A percentile compares a stretch with the other conserved stretches of the same genome.
phyloP scores from a whole-genome alignment of 2,329 filamentous ascomycete species.

The Claviceps sp. region DNA sequence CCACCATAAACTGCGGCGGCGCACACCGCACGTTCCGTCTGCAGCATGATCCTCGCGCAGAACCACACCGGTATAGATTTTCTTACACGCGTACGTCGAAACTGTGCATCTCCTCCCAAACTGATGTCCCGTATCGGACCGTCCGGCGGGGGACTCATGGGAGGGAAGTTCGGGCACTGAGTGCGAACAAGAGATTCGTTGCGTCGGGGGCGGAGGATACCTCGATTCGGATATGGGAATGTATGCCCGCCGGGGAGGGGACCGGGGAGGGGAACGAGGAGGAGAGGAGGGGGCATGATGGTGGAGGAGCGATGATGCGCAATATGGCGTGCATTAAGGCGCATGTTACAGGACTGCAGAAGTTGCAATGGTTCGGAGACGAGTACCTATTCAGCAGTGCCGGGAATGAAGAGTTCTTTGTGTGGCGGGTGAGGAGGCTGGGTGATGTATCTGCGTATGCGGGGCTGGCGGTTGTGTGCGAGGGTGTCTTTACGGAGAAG shows the following conservation, averaged over 20 bases:
- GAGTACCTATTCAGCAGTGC: constrained; percentile 71
- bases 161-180: constrained; percentile 57
- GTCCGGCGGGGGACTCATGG: constrained; percentile 68
- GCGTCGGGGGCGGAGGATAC: constrained; percentile 64
- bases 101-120: constrained; percentile 34
- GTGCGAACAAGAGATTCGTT: constrained; percentile 26
- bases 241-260: not conserved
- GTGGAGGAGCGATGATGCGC: constrained; percentile 13
- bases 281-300: not conserved
- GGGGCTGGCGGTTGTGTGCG: constrained; percentile 42
- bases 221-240: constrained; percentile 58
- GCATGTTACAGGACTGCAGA: constrained; percentile 75
- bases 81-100: constrained; percentile 61
- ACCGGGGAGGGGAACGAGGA: constrained; percentile 12
- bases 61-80: constrained; percentile 33
- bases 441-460: constrained; percentile 27
- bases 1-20: constrained; percentile 69
- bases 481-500: constrained; percentile 39
- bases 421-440: constrained; percentile 56
- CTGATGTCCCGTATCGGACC: constrained; percentile 24
- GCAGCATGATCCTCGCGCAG: constrained; percentile 10
- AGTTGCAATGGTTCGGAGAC: constrained; percentile 61
- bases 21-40: constrained; percentile 65
- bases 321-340: constrained; percentile 56
- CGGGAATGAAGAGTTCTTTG: constrained; percentile 77